A percentile compares a stretch with the other conserved stretches of the same genome.
These are phyloP conservation scores for Cutaneotrichosporon sp. DNA, from an alignment of 1,284 basidiomycete species.

Conservation along the genomic window DNA sequence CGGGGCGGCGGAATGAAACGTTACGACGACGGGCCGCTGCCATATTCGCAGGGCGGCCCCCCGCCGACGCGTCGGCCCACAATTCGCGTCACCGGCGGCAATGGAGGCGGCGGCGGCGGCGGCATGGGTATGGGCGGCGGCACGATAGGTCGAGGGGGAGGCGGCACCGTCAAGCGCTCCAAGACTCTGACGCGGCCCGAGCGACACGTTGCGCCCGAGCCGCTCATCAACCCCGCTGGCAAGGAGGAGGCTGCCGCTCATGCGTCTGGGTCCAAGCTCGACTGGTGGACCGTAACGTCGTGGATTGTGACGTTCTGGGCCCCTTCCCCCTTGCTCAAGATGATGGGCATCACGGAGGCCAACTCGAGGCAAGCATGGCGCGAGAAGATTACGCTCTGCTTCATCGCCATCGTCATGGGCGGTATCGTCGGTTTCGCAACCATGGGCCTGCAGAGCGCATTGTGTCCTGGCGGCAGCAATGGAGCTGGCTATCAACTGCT, in stretches of 20 bases:
- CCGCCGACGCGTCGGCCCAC: slow-evolving; percentile 39
- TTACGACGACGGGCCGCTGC: slow-evolving; percentile 45
- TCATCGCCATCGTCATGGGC: slow-evolving; percentile 78
- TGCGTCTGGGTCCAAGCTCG: slow-evolving; percentile 42
- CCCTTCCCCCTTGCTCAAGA: slow-evolving; percentile 70
- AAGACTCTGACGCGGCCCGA: slow-evolving; percentile 97
- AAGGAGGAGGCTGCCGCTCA: slow-evolving; percentile 34
- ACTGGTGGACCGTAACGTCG: slow-evolving; percentile 80
- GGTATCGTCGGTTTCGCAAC: slow-evolving; percentile 86
- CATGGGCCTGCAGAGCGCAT: slow-evolving; percentile 87
- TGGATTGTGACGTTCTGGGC: slow-evolving; percentile 88
- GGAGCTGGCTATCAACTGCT: slow-evolving; percentile 36
- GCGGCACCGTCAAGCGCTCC: slow-evolving; percentile 60
- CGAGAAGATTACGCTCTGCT: slow-evolving; percentile 93
- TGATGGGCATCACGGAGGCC: slow-evolving; percentile 76
- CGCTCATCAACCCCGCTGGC: slow-evolving; percentile 75
- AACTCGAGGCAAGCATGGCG: slow-evolving; percentile 89
- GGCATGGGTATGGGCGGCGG: slow-evolving; percentile 1
- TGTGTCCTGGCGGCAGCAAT: slow-evolving; percentile 69
- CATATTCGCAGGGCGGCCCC: slow-evolving; percentile 41
- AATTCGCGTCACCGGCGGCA: slow-evolving; percentile 9
- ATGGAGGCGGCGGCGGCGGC: background rate
- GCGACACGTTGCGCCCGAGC: slow-evolving; percentile 86
- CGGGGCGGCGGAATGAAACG: slow-evolving; percentile 22
- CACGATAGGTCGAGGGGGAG: slow-evolving; percentile 7